A percentile compares a stretch with the other conserved stretches of the same genome.
Conservation (phyloP, 352 stramenopile genomes). For the Aphanomyces invadans region DNA sequence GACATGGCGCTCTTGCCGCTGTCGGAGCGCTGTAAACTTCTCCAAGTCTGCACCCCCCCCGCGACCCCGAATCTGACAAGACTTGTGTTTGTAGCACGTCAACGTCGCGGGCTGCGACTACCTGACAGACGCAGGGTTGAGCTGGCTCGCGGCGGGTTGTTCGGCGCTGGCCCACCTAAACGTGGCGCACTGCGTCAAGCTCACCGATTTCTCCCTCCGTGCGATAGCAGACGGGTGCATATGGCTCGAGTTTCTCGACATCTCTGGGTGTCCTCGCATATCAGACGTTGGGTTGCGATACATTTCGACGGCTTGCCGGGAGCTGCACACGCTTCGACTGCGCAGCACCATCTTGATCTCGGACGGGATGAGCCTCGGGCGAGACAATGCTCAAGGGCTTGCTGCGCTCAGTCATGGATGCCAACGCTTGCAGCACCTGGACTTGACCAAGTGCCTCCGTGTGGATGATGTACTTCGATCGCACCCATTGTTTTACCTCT, state of each 20-base stretch:
- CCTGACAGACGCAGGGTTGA: slow-evolving; percentile 88
- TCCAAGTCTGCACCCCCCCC: slow-evolving; percentile 33
- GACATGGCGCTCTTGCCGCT: slow-evolving; percentile 86
- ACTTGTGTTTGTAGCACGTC: slow-evolving; percentile 33
- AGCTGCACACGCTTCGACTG: slow-evolving; percentile 7
- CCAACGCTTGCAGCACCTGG: slow-evolving; percentile 32
- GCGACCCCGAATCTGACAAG: too few species aligned
- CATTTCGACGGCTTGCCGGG: slow-evolving; percentile 1
- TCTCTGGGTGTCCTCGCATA: slow-evolving; percentile 42
- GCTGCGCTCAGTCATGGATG: slow-evolving; percentile 8
- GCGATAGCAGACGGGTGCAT: slow-evolving; percentile 72
- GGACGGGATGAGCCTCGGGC: slow-evolving; percentile 34
- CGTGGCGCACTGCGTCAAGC: slow-evolving; percentile 69
- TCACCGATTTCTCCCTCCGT: slow-evolving; percentile 83
- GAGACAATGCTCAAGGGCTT: slow-evolving; percentile 1
- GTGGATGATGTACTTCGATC: slow-evolving; percentile 27
- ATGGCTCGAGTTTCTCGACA: slow-evolving; percentile 41
- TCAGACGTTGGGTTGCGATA: slow-evolving; percentile 45
- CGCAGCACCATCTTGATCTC: slow-evolving; percentile 30
- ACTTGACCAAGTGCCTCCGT: slow-evolving; percentile 36
- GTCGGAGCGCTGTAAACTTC: slow-evolving; percentile 42
- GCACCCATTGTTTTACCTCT: not conserved
- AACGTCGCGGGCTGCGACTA: slow-evolving; percentile 82
- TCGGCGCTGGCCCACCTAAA: slow-evolving; percentile 76
- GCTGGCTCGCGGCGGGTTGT: slow-evolving; percentile 82